phyloP scores from a whole-genome alignment of 345 rosid genomes.

The Syzygium oleosum region DNA sequence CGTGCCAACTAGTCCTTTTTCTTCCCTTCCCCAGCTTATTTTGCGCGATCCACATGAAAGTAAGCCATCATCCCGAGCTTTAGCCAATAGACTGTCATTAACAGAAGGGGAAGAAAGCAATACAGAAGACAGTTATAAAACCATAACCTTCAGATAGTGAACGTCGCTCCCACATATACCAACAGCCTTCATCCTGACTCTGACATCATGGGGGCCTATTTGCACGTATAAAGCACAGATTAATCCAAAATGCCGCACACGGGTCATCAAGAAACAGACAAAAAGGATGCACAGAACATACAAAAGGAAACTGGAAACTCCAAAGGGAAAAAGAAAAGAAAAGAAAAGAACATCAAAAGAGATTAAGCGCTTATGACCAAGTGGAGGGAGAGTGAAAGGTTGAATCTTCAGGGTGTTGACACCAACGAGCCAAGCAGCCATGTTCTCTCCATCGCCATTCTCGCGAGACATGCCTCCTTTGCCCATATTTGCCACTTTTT shows the following conservation, averaged over 20 bases:
- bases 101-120: neutral
- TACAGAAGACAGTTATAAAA: neutral
- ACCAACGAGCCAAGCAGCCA: constrained; percentile 86
- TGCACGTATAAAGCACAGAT: neutral
- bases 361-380: constrained; percentile 9
- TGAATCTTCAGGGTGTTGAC: constrained; percentile 80
- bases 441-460: constrained; percentile 48
- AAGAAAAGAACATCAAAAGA: neutral
- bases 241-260: neutral
- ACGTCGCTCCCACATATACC: constrained; percentile 96
- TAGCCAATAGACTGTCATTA: neutral
- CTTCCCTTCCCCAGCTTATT: neutral
- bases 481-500: constrained; percentile 24
- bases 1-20: neutral
- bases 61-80: neutral
- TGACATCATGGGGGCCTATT: constrained; percentile 74
- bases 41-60: neutral
- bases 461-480: constrained; percentile 66
- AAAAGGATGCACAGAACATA: neutral
- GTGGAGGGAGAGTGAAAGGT: constrained; percentile 63
- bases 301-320: neutral
- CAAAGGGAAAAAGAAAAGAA: neutral
- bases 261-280: neutral
- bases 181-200: constrained; percentile 80
- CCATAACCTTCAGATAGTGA: constrained; percentile 70